Base-by-base conservation (phyloP, 2,329 filamentous ascomycete genomes). In the Cercospora zeina region DNA sequence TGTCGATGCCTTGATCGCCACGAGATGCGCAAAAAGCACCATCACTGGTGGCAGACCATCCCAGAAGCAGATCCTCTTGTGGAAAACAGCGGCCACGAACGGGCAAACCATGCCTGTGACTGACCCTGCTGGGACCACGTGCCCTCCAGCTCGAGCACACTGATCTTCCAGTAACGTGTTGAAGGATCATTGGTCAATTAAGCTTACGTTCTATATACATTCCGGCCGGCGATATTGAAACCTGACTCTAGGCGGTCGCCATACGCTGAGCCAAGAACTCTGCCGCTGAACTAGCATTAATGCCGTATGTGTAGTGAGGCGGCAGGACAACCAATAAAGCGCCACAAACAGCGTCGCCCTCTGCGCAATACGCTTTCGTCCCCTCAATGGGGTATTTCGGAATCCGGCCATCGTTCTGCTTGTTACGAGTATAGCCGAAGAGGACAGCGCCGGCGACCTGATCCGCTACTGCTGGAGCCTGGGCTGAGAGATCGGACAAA, bases 391-490 rank as follows among this genome's bases (percentile, higher is more conserved):
- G 74, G 57, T 73, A 77, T 50, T 67, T 68, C 1, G 68, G 65
- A 34, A 78, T 76, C 7, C 66, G 62, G 16, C 76, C 74, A 24
- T 61, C 58, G 53, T 76, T 74, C 67, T 77, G 75, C 58, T 61
- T 42, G 55, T 78, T 77, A 55, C 69, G 68, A 2, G 76, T 77
- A 68, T 78, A 74, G 4, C 77, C 76, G 50, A 74, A 78, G 14
- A 77, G 69, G 30, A 77, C 74, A 1, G 73, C 67, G n/a, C 75
- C 76, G 6, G 71, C 71, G 59, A 77, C 68, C 27, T 70, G 68
- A 37, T 69, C 54, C 45, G 69, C 67, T 31, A 76, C 67, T 1
- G 67, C 62, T n/a, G 67, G 37, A 11, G 64, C 34, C 31, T 59
- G 59, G 14, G 36, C 39, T 34, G 54, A 63, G 9, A 75, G 68